Base-by-base conservation (phyloP, 352 stramenopile genomes). In the Blastocystis sp. region DNA sequence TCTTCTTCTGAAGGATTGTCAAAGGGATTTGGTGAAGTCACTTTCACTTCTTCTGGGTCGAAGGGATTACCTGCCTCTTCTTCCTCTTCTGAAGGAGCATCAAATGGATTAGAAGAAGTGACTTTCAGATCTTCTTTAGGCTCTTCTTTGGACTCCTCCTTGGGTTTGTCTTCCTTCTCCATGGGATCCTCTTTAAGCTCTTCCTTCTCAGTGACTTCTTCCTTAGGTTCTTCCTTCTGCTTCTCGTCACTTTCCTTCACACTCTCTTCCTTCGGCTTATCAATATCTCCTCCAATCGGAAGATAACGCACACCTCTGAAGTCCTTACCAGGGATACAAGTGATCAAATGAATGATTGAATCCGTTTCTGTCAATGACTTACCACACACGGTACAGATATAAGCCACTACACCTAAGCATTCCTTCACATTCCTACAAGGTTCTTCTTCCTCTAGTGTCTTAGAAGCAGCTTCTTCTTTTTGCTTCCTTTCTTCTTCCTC, bases 301-400 rank as follows among this genome's bases (percentile, higher is more conserved):
- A 83, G 27, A 56, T 67, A 83, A 3, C 71, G 71, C 9, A 65
- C 71, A 0, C 71, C 71, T 19, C 71, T 19, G 71, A 83, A 83
- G 21, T 49, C 32, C 12, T 51, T 29, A n/a, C 42, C 42, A 61
- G 37, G 43, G 5, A n/a, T 29, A 63, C 71, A 83, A 24, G 43
- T 66, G 0, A 83, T 65, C 5, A 83, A 54, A 39, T 83, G 71
- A n/a, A 46, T 43, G 9, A 83, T 29, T 1, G 71, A 66, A 21
- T 83, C 71, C 1, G 71, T 52, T 42, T 83, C 71, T 3, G n/a
- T 83, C n/a, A 83, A 21, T 21, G 71, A 27, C 11, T 66, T 83
- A n/a, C 71, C 71, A 46, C 71, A 83, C 43, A 83, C 71, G 32
- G 58, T 65, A n/a, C 71, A 83, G 46, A 83, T 83, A 42, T 83